Conservation (phyloP, 345 rosid genomes). For the Lumnitzera racemosa region DNA sequence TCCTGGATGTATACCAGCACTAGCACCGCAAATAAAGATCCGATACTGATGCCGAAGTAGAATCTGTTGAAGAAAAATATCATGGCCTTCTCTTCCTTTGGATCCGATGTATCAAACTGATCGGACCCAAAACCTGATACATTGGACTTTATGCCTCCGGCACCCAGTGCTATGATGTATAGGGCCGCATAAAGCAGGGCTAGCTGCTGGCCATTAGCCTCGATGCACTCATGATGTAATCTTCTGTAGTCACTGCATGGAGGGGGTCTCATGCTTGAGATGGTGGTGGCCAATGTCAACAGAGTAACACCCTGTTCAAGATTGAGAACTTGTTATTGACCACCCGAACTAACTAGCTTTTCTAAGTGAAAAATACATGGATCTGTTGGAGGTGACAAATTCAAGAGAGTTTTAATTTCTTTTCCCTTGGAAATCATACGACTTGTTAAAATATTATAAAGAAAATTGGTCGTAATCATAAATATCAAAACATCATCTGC, state of each 20-base stretch:
- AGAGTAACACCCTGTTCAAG: conserved; percentile 53
- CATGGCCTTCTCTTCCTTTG: conserved; percentile 75
- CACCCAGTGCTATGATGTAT: conserved; percentile 73
- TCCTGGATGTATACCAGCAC: conserved; percentile 83
- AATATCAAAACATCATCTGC: too few relatives aligned
- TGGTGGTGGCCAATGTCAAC: conserved; percentile 59
- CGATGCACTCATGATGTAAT: conserved; percentile 55
- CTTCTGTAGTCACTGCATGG: conserved; percentile 47
- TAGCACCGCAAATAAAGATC: conserved; percentile 69
- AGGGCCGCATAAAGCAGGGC: conserved; percentile 71
- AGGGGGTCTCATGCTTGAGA: conserved; percentile 76
- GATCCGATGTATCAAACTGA: conserved; percentile 67
- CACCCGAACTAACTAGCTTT: too few relatives aligned
- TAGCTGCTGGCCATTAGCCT: conserved; percentile 59
- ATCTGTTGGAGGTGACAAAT: too few relatives aligned
- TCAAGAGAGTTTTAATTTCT: too few relatives aligned
- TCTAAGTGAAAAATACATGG: too few relatives aligned
- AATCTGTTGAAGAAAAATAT: conserved; percentile 71
- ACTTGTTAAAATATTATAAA: too few relatives aligned
- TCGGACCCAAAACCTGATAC: conserved; percentile 95
- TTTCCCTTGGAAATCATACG: too few relatives aligned
- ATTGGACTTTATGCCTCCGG: conserved; percentile 88
- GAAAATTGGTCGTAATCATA: too few relatives aligned
- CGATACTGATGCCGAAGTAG: conserved; percentile 61
- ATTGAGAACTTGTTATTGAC: not conserved